phyloP scores from a whole-genome alignment of 371 early-diverging fungal genomes.

The Chytridium lagenaria region DNA sequence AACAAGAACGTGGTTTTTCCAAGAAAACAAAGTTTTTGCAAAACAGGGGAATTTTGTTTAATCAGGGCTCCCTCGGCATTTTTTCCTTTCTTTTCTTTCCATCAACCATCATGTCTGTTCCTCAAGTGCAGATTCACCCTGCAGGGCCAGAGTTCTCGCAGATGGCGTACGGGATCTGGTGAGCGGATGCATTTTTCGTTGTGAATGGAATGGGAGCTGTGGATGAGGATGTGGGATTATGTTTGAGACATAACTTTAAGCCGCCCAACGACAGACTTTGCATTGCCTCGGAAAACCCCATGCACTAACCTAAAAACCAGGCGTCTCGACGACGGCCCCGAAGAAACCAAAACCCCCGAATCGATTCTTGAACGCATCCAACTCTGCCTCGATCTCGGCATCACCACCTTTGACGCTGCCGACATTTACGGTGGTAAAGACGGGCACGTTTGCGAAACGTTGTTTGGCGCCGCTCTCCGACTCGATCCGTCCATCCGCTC shows the following conservation, averaged over 20 bases:
- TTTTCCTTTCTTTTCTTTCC: not conserved
- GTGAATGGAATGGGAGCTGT: not conserved
- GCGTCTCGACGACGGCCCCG: conserved; percentile 42
- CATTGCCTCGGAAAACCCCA: not conserved
- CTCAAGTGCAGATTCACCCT: conserved; percentile 2
- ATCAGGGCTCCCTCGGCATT: too few species aligned
- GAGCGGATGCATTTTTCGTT: not conserved
- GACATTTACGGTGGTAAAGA: conserved; percentile 49
- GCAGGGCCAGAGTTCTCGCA: not conserved
- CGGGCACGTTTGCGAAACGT: conserved; percentile 40
- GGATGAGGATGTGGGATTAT: not conserved
- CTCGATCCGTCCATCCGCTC: conserved; percentile 42
- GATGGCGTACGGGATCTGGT: conserved; percentile 20
- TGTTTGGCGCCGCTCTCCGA: conserved; percentile 50
- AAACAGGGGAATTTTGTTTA: too few species aligned
- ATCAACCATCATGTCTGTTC: not conserved
- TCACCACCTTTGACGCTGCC: conserved; percentile 52
- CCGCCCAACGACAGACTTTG: not conserved
- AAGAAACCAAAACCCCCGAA: conserved; percentile 23
- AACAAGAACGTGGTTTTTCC: too few species aligned
- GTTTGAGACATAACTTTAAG: not conserved
- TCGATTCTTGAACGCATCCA: conserved; percentile 45
- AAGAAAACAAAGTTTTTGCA: too few species aligned
- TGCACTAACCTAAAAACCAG: conserved; percentile 4
- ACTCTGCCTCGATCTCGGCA: conserved; percentile 43